Evolutionary conservation across 768 basidiomycete species (phyloP).

Genomic region (Mycena belliarum): DNA sequence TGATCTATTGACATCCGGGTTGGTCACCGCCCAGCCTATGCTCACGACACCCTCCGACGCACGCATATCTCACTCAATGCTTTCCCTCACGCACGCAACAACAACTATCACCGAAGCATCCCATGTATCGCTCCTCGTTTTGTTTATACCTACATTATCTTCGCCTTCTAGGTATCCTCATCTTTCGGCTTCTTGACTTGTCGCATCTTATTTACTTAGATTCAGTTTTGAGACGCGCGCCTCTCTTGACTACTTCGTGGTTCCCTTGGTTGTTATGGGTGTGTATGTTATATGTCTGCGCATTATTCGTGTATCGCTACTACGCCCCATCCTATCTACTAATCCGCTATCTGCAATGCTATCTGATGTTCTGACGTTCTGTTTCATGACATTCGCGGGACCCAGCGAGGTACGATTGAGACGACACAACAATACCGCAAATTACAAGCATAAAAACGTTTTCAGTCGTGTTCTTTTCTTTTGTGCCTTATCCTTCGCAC

Average conservation of each 20-base stretch:
- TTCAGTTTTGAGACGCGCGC: neutral
- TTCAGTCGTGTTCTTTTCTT: neutral
- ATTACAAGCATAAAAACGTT: constrained; percentile 6
- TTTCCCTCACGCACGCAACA: neutral
- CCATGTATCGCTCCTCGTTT: constrained; percentile 1
- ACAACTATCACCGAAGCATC: neutral
- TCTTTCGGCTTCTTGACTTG: constrained; percentile 2
- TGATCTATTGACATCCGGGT: constrained; percentile 11
- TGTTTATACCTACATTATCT: constrained; percentile 4
- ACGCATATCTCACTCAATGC: neutral
- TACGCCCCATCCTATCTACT: constrained; percentile 7
- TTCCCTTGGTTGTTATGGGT: neutral
- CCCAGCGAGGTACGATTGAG: too few species aligned
- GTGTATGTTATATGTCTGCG: constrained; percentile 7
- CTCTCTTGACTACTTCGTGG: neutral
- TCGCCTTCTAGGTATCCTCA: neutral
- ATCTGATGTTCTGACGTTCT: constrained; percentile 9
- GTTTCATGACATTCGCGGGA: too few species aligned
- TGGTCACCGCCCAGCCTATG: neutral
- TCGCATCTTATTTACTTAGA: neutral
- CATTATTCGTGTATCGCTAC: constrained; percentile 18
- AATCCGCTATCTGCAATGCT: constrained; percentile 20
- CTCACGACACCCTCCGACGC: neutral
- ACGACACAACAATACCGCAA: too few species aligned
- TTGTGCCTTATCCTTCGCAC: neutral